phyloP scores from a whole-genome alignment of 441 rosid genomes.

The Populus hybrid region DNA sequence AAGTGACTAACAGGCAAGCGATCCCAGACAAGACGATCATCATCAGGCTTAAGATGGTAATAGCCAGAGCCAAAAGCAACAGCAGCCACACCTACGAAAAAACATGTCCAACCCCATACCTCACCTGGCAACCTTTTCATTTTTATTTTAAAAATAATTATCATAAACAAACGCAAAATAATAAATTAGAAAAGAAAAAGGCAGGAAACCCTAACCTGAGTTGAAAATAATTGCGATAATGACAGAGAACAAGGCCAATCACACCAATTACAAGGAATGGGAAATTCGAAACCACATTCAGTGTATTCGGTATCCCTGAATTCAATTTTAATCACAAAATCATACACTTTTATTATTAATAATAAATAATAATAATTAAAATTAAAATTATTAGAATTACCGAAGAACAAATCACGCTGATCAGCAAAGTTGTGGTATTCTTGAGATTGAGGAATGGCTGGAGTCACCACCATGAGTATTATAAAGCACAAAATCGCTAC shows the following conservation, averaged over 20 bases:
- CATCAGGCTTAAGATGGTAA: conserved; percentile 88
- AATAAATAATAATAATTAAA: too few species aligned
- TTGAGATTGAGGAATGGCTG: conserved; percentile 75
- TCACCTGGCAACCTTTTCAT: conserved; percentile 75
- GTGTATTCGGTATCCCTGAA: conserved; percentile 78
- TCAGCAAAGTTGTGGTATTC: conserved; percentile 92
- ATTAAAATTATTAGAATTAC: conserved; percentile 25
- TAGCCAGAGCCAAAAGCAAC: conserved; percentile 84
- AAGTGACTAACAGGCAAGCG: conserved; percentile 70
- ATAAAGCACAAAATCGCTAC: conserved; percentile 61
- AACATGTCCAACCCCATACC: conserved; percentile 79
- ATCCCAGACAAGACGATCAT: conserved; percentile 90
- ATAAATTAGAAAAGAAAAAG: not conserved
- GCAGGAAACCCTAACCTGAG: conserved; percentile 39
- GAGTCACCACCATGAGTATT: conserved; percentile 83
- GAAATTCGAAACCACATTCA: conserved; percentile 81
- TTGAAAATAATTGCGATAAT: conserved; percentile 63
- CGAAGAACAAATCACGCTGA: conserved; percentile 61
- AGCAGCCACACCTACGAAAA: conserved; percentile 76
- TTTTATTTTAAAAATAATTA: conserved; percentile 6
- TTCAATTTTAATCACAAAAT: not conserved
- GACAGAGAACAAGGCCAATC: conserved; percentile 78
- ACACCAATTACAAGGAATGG: conserved; percentile 87
- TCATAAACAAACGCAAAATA: not conserved
- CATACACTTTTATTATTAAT: not conserved